Base-by-base conservation (phyloP, 2,329 filamentous ascomycete species). In the Xylaria sp. region DNA sequence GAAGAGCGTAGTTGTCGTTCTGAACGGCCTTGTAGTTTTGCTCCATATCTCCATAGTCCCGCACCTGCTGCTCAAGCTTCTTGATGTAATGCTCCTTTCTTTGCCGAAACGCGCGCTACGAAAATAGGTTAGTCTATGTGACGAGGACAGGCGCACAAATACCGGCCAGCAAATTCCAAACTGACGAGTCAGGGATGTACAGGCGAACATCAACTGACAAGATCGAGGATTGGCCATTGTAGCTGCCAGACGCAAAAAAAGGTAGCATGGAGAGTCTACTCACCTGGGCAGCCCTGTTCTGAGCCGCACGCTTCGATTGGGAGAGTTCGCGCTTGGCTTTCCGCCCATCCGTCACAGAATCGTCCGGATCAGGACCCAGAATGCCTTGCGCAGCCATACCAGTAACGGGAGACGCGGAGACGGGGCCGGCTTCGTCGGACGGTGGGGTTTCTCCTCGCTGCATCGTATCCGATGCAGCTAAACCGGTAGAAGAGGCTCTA, bases 41-140 rank as follows among this genome's bases (percentile, higher is more conserved):
- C 62, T 92, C 89, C 73, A 96, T 84, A 17, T 85, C 81, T 63
- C 85, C 82, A 62, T 86, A 90, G 24, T 94, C 90, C 66, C 91
- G 87, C 47, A 97, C 91, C 71, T 97, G 91, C 69, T 94, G 89
- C 74, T 99, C 94, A 6, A 99, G 83, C 72, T 96, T 95, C 78
- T 96, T 96, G 73, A 99, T 99, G 72, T 99, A 97, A 42, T 91
- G 90, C 74, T 99, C 94, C 72, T 99, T 99, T 59, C 94, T 89
- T 76, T 97, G 92, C 39, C 94, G 90, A 75, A 99, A 99, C 39
- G 94, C 94, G 71, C 94, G 86, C 93, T 99, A 57, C 17, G 44
- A 48, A 19, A 49, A 38, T 44, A 19, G 39, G 67, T 72, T 62
- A 71, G 69, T 66, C 63, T 63, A 66, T 56, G 57, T 64, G 59